Evolutionary conservation across 805 yeast species (phyloP), one percentile per base, ranked within the genome.

Genomic region (Clavispora asparagi): DNA sequence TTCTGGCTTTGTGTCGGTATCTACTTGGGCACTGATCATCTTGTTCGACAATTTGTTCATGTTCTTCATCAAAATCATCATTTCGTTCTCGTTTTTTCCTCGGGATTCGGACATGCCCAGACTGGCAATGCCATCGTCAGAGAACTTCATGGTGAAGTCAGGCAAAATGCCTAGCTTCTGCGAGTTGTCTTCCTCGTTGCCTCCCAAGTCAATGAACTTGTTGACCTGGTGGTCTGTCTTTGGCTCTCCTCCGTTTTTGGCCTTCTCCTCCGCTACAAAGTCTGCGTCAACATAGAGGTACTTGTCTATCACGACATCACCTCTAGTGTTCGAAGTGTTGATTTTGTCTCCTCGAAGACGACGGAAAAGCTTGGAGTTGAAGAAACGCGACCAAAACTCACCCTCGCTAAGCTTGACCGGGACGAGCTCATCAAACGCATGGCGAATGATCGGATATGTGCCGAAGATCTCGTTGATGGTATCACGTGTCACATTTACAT

Each of bases 351-450:
- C 99, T 61, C 96, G 77, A 30, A 94, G 70, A 57, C 90, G 80
- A 54, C 97, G 75, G 59, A 91, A 94, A 49, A 94, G 69, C 57
- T 89, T 85, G 0, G 97, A 90, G 57, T 88, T 83, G 73, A 94
- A 94, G 59, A 94, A 94, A 51, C 97, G 72, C 10, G 96, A 88
- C 99, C 99, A 94, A 57, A 94, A 94, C 59, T 87, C 96, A 37
- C 92, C 91, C 62, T 94, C 98, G 41, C 80, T 77, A 44, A 94
- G 74, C 50, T 84, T 83, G 12, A 50, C 56, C 1, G 98, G 99
- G 5, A 94, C 99, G 47, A 83, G 83, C 45, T 94, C 99, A 48
- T 81, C 83, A 59, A 87, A 94, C 0, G 98, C 98, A 51, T 79
- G 81, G 49, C 87, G 81, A 25, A 94, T 95, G 33, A 91, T 81